Base-by-base conservation (phyloP, 257 asterid species). In the Nicotiana otophora region DNA sequence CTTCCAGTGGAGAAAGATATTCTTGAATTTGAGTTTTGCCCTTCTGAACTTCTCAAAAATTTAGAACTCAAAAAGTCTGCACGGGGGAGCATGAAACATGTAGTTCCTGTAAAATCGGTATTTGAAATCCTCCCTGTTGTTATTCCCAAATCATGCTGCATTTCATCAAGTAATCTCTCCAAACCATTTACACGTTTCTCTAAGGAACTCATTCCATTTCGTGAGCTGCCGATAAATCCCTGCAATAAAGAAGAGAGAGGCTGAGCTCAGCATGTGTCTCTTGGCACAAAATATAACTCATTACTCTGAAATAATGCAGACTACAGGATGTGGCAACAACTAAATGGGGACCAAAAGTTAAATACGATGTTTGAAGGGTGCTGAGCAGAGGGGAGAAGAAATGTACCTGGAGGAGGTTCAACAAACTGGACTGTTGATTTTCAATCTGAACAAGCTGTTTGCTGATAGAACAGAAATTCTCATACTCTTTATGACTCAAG, bases 161-260 rank as follows among this genome's bases (percentile, higher is more conserved):
- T 95, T 80, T 89, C 98, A 23, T 87, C 96, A 72, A 95, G 84
- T 83, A 87, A 90, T 87, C 85, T 91, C 90, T 95, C 98, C 85
- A 95, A 81, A 19, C 98, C 97, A 58, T 93, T 94, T 16, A 95
- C 98, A 10, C 98, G 95, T 57, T 82, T 85, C 86, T 90, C 94
- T 76, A 95, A 86, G 15, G 91, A 92, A 77, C 83, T 91, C 92
- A 95, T 90, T 63, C 98, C 97, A 82, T 87, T 88, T 81, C 87
- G 93, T 3, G 98, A 95, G 85, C 91, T 91, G 28, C 97, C 98
- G 8, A 95, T 95, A 65, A 90, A 95, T 60, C 90, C 88, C 98
- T 95, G 93, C 62, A 84, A 77, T 55, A n/a, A 81, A 70, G 67
- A 79, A 20, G n/a, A 51, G 11, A 33, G 58, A 51, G 15, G 53